phyloP scores from a whole-genome alignment of 2,329 filamentous ascomycete genomes.

The Rhynchosporium graminicola region DNA sequence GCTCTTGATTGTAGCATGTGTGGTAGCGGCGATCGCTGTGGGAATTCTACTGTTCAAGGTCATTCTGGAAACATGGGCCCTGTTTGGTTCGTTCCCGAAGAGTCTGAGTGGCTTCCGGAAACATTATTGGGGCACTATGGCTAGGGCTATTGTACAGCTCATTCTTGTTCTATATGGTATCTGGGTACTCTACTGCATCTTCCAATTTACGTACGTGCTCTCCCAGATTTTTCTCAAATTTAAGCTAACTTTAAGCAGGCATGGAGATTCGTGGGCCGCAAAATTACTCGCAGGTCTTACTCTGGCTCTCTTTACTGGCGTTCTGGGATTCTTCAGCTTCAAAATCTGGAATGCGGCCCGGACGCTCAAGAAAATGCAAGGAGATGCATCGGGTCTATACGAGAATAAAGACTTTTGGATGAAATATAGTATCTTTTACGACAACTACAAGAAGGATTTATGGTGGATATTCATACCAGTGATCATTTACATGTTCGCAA shows the following conservation, averaged over 20 bases:
- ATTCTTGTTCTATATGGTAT: conserved; percentile 91
- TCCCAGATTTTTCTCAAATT: not conserved
- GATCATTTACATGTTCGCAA: conserved; percentile 88
- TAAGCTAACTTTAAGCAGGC: conserved; percentile 31
- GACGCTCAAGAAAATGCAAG: conserved; percentile 72
- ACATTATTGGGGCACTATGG: conserved; percentile 93
- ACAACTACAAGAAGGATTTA: conserved; percentile 88
- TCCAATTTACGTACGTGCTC: conserved; percentile 70
- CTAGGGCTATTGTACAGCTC: conserved; percentile 83
- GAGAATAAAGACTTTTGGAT: conserved; percentile 89
- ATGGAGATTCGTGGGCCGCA: conserved; percentile 92
- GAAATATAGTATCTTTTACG: conserved; percentile 97
- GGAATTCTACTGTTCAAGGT: conserved; percentile 89
- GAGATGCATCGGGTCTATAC: conserved; percentile 72
- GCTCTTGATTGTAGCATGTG: conserved; percentile 82
- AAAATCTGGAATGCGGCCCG: conserved; percentile 78
- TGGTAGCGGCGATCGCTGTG: conserved; percentile 80
- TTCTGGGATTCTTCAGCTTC: conserved; percentile 81
- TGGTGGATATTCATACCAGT: conserved; percentile 96
- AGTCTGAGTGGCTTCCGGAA: conserved; percentile 82
- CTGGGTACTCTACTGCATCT: conserved; percentile 95
- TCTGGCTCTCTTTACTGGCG: conserved; percentile 73
- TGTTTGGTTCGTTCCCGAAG: conserved; percentile 85
- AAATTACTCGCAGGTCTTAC: conserved; percentile 82
- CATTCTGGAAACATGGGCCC: conserved; percentile 84